Percentiles rank a stretch among this genome's conserved stretches.
phyloP scores from a whole-genome alignment of 2,329 filamentous ascomycete species.

The Tolypocladium tundrense region DNA sequence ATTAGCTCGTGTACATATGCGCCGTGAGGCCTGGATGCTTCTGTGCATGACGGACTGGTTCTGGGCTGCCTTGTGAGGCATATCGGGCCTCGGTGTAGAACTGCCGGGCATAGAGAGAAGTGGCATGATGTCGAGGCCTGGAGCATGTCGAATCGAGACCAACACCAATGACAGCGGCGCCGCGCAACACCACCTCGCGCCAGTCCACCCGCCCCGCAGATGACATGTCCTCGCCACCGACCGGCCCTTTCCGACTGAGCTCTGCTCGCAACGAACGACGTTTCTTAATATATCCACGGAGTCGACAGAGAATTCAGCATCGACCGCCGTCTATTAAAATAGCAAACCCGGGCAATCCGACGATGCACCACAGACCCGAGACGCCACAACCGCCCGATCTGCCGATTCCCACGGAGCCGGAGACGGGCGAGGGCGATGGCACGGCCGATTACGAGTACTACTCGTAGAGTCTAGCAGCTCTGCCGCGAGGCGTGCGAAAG shows the following conservation, averaged over 20 bases:
- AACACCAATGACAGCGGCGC: not conserved
- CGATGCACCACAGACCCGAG: constrained; percentile 13
- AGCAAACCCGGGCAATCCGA: not conserved
- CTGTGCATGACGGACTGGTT: not conserved
- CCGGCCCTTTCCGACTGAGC: not conserved
- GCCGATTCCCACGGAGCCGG: constrained; percentile 19
- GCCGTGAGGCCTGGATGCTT: not conserved
- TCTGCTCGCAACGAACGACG: not conserved
- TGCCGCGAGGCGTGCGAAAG: not conserved
- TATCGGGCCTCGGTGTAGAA: not conserved
- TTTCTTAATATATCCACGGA: not conserved
- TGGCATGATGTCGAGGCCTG: not conserved
- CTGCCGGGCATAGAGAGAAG: not conserved
- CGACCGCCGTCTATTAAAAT: not conserved
- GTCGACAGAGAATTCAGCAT: not conserved
- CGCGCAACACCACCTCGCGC: not conserved
- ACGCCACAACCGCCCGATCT: constrained; percentile 18
- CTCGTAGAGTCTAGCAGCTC: not conserved
- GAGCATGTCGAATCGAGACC: not conserved
- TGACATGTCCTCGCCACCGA: not conserved
- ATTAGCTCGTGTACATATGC: not conserved
- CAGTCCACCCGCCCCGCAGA: not conserved
- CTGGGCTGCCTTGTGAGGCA: not conserved
- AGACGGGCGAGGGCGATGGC: constrained; percentile 19
- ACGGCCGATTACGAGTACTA: constrained; percentile 14